Conservation (phyloP, 345 rosid genomes). For the Lepidium sativum region DNA sequence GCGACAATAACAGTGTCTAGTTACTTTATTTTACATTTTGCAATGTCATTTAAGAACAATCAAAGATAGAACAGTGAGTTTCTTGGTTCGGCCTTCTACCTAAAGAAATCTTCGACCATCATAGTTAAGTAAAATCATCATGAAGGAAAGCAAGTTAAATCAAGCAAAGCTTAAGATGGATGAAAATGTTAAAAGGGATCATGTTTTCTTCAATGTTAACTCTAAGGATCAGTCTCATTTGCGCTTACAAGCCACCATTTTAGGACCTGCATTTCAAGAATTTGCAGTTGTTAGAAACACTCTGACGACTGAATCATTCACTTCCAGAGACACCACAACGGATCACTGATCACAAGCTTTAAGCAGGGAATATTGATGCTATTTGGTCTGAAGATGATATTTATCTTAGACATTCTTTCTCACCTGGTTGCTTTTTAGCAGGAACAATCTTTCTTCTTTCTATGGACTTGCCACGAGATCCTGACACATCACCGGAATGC, state of each 20-base stretch:
- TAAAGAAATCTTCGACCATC: not conserved
- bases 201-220: not conserved
- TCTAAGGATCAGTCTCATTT: conserved; percentile 2
- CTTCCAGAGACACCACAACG: not conserved
- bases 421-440: conserved; percentile 22
- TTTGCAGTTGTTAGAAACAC: not conserved
- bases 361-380: not conserved
- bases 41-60: not conserved
- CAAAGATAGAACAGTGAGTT: not conserved
- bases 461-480: conserved; percentile 16
- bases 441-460: conserved; percentile 24
- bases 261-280: conserved; percentile 20
- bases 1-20: not conserved
- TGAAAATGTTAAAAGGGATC: not conserved
- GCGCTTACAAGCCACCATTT: conserved; percentile 1
- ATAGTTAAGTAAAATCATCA: not conserved
- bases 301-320: not conserved
- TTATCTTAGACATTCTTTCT: not conserved
- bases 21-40: not conserved
- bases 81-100: not conserved
- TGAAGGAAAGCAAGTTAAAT: not conserved
- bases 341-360: not conserved
- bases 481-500: conserved; percentile 8
- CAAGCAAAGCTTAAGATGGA: not conserved
- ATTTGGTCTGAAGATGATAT: not conserved